These are phyloP conservation scores for Colletotrichum chrysophilum DNA, from an alignment of 2,329 filamentous ascomycete genomes.

Conservation along the genomic window DNA sequence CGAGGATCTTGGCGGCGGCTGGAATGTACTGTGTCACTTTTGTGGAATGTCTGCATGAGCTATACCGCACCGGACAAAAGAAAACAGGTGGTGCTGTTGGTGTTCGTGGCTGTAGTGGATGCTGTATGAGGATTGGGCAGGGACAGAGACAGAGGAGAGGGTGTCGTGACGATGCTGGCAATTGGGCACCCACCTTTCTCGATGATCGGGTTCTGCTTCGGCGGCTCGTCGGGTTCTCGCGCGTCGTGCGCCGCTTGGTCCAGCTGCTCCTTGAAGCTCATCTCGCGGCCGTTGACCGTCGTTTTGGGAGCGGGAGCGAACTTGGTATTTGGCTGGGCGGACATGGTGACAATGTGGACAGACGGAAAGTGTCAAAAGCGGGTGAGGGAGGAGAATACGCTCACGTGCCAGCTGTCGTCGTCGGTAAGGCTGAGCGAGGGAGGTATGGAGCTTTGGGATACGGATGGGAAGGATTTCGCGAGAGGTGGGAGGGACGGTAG, in stretches of 20 bases:
- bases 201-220: slow-evolving; percentile 38
- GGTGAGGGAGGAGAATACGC: neutral
- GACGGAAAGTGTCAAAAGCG: neutral
- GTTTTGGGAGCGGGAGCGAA: slow-evolving; percentile 19
- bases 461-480: neutral
- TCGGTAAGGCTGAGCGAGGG: neutral
- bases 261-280: slow-evolving; percentile 48
- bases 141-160: neutral
- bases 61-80: neutral
- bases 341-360: neutral
- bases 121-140: neutral
- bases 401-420: neutral
- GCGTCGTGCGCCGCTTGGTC: slow-evolving; percentile 45
- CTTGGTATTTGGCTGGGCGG: slow-evolving; percentile 7
- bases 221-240: slow-evolving; percentile 28
- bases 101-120: neutral
- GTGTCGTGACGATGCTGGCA: neutral
- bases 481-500: neutral
- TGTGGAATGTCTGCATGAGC: slow-evolving; percentile 9
- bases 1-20: slow-evolving; percentile 45
- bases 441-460: neutral
- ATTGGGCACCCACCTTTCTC: slow-evolving; percentile 44
- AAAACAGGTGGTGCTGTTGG: neutral
- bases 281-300: slow-evolving; percentile 17
- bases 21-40: slow-evolving; percentile 51